Conservation (phyloP, 2,329 filamentous ascomycete species). For the Aspergillus intermedius region DNA sequence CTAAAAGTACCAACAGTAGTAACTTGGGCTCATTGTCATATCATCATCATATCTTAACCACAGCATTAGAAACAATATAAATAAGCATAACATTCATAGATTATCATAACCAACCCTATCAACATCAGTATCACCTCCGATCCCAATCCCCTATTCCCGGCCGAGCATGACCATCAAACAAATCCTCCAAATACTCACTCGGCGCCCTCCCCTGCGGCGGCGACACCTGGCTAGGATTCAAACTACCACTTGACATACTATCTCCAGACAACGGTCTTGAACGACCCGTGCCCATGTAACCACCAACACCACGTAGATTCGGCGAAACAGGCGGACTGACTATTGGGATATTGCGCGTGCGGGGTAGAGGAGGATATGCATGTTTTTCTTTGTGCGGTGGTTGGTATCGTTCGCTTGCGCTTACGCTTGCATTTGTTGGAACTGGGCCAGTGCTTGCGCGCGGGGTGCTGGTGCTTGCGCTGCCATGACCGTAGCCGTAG, state of each 20-base stretch:
- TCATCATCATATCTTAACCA: not conserved
- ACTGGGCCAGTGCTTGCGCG: too few species aligned
- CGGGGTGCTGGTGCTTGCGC: not conserved
- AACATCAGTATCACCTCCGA: not conserved
- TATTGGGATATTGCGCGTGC: slow-evolving; percentile 22
- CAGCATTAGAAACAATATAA: not conserved
- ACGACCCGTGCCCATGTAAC: not conserved
- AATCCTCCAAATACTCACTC: slow-evolving; percentile 82
- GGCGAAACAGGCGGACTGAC: slow-evolving; percentile 62
- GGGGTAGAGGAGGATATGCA: not conserved
- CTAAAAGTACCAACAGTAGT: too few species aligned
- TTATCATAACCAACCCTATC: not conserved
- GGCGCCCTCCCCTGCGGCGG: slow-evolving; percentile 66
- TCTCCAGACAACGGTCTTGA: slow-evolving; percentile 9
- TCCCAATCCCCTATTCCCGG: slow-evolving; percentile 4
- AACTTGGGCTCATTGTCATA: too few species aligned
- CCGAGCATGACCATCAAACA: slow-evolving; percentile 65
- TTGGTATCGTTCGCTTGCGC: not conserved
- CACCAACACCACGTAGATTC: slow-evolving; percentile 39
- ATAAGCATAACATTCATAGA: not conserved
- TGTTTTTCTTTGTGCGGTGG: not conserved
- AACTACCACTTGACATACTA: slow-evolving; percentile 48
- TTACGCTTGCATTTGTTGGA: too few species aligned
- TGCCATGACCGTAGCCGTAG: slow-evolving; percentile 26
- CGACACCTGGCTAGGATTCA: slow-evolving; percentile 52